Conservation (phyloP, 2,329 filamentous ascomycete species). For the Thermothelomyces thermophilus region DNA sequence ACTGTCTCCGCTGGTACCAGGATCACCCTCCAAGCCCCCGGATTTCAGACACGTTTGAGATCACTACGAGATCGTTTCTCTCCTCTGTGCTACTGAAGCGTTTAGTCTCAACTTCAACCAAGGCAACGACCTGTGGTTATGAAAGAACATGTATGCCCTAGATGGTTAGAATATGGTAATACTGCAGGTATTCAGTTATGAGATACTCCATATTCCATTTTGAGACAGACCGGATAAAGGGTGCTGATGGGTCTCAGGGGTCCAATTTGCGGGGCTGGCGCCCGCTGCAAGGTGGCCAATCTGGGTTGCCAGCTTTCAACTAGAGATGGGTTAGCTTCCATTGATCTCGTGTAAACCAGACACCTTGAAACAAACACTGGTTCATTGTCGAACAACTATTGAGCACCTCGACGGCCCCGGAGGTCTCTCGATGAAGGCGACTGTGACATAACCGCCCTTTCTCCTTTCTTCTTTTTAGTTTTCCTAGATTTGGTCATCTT, state of each 20-base stretch:
- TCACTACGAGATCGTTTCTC: no score
- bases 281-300: conserved; percentile 17
- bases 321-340: conserved; percentile 3
- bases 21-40: no score
- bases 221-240: background rate
- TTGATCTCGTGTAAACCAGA: background rate
- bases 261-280: background rate
- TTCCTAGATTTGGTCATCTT: conserved; percentile 7
- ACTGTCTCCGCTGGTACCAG: no score
- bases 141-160: no score
- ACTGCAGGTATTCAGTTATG: background rate
- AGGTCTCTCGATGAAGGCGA: conserved; percentile 13
- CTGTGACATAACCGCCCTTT: conserved; percentile 6
- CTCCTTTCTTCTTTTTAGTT: background rate
- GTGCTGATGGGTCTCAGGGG: conserved; percentile 1
- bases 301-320: conserved; percentile 6
- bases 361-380: background rate
- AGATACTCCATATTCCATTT: background rate
- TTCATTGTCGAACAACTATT: conserved; percentile 6
- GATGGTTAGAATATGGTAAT: no score
- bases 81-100: no score
- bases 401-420: conserved; percentile 14
- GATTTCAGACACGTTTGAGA: no score
- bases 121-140: no score
- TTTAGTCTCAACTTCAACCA: no score